Evolutionary conservation across 2,329 filamentous ascomycete genomes (phyloP), one percentile per base, ranked within the genome.

Genomic region (Samsoniella hepiali): DNA sequence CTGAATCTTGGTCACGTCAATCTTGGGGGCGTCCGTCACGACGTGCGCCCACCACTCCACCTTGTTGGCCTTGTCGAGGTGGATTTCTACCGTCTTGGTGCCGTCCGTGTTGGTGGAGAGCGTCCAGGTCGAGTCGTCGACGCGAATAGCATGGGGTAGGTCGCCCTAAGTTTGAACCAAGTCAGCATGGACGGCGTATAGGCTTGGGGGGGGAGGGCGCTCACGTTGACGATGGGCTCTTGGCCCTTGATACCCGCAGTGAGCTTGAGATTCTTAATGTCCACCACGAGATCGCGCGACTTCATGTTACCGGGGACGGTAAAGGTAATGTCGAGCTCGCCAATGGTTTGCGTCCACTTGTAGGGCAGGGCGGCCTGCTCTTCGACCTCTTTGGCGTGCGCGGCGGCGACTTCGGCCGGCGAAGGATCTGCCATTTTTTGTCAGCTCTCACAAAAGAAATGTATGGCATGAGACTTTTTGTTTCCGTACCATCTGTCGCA

Each of bases 31-130:
- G 7, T 81, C 78, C 8, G 89, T 96, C 42, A 98, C 85, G 45
- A 98, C 91, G 78, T 98, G 93, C 38, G 91, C 80, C 95, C 95
- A 99, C 95, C 95, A 99, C 78, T 97, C 91, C 87, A 96, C 90
- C 83, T 97, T 95, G 82, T 97, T 97, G 69, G 86, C 79, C 79
- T 99, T 99, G 82, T 97, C 93, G 59, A 99, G 89, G 77, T 97
- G 93, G 69, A 98, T 86, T 73, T 89, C 86, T 69, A 97, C 76
- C 32, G 77, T 79, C 75, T 84, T 86, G 66, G 78, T 85, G 73
- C 92, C 89, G 79, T 96, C 80, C 1, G 87, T 76, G 56, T 87
- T 86, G 27, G 89, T 82, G 64, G 90, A 84, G 55, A 99, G 86
- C 2, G 94, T 97, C 95, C 95, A 99, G 65, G 94, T 96, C 61